These are phyloP conservation scores for Teratosphaeria viscida DNA, from an alignment of 2,329 filamentous ascomycete species.

Conservation along the genomic window DNA sequence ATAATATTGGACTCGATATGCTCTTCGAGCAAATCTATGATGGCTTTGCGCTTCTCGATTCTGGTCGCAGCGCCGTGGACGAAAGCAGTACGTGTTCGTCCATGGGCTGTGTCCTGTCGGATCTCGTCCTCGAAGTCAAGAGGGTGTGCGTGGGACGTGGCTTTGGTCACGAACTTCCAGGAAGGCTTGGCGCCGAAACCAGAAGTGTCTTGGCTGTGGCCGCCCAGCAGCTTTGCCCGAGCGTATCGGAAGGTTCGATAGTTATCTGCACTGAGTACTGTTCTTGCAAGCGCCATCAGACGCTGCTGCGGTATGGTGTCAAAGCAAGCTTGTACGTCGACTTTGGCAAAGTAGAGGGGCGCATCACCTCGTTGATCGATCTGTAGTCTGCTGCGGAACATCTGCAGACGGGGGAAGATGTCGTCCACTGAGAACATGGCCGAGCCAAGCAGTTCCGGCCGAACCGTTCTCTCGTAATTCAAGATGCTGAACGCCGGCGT, in stretches of 20 bases:
- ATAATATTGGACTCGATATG: conserved; percentile 82
- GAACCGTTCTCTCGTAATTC: conserved; percentile 56
- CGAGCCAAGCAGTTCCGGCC: conserved; percentile 57
- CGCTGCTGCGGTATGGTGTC: conserved; percentile 84
- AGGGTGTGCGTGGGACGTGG: conserved; percentile 18
- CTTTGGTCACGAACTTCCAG: conserved; percentile 33
- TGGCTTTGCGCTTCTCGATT: conserved; percentile 44
- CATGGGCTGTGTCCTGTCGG: conserved; percentile 13
- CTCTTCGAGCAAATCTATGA: conserved; percentile 62
- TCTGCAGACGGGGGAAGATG: conserved; percentile 61
- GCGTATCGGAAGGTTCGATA: conserved; percentile 69
- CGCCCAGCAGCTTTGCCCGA: conserved; percentile 50
- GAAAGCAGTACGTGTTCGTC: conserved; percentile 59
- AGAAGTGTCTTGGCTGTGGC: conserved; percentile 23
- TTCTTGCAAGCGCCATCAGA: conserved; percentile 55
- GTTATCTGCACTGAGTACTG: conserved; percentile 44
- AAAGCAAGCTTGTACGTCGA: conserved; percentile 86
- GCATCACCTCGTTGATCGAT: conserved; percentile 20
- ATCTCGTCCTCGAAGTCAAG: conserved; percentile 24
- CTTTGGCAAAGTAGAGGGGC: conserved; percentile 74
- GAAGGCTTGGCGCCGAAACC: conserved; percentile 25
- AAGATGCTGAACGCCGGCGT: conserved; percentile 66
- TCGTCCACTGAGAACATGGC: conserved; percentile 74
- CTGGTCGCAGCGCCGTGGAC: conserved; percentile 56
- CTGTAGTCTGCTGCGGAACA: conserved; percentile 50